A percentile compares a stretch with the other conserved stretches of the same genome.
phyloP scores from a whole-genome alignment of 495 filamentous ascomycete species.

The Hypoxylon subgilvum region DNA sequence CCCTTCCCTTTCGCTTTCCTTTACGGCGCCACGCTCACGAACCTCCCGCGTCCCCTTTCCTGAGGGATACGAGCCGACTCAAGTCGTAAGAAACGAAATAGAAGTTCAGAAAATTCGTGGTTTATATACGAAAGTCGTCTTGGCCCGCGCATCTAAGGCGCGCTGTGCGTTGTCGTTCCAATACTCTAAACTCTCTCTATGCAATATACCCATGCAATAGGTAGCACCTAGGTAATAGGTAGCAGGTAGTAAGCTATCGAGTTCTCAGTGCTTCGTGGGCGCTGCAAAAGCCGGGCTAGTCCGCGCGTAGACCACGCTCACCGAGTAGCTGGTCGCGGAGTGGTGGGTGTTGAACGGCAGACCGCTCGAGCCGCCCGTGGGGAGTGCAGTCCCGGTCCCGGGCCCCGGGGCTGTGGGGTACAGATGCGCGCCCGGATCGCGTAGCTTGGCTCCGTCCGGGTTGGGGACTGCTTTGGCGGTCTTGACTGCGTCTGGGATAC shows the following conservation, averaged over 20 bases:
- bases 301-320: conserved; percentile 14
- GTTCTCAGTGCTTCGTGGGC: background rate
- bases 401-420: background rate
- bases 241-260: too few species aligned
- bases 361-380: background rate
- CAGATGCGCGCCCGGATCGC: too few species aligned
- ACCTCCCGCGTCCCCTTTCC: background rate
- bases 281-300: background rate
- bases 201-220: too few species aligned
- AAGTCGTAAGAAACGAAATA: conserved; percentile 1
- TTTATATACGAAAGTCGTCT: background rate
- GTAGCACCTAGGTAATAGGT: too few species aligned
- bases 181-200: too few species aligned
- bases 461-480: too few species aligned
- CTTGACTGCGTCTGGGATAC: background rate
- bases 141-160: background rate
- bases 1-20: background rate
- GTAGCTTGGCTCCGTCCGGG: too few species aligned
- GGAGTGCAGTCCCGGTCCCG: background rate
- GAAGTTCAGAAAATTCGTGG: conserved; percentile 10
- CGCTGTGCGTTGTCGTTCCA: conserved; percentile 2
- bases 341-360: background rate
- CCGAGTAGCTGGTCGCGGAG: conserved; percentile 1
- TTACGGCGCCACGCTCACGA: background rate
- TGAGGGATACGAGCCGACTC: background rate